Conservation (phyloP, 2,329 filamentous ascomycete species). For the Bipolaris oryzae region DNA sequence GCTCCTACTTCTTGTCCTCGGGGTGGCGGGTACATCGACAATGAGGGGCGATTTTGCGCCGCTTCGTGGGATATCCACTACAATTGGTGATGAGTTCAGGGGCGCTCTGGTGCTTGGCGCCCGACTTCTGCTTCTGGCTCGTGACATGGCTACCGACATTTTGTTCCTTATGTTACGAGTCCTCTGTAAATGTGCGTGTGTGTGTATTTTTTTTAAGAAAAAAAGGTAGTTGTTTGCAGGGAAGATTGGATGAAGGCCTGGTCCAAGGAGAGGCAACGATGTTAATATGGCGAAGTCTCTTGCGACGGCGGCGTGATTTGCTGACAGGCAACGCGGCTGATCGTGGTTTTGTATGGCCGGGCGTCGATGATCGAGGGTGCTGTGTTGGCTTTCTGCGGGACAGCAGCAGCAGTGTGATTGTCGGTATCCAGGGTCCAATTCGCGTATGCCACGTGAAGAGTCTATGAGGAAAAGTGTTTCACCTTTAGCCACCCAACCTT, state of each 20-base stretch:
- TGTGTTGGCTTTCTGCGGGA: slow-evolving; percentile 14
- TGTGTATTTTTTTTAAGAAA: slow-evolving; percentile 13
- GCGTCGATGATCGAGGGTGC: slow-evolving; percentile 13
- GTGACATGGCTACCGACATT: slow-evolving; percentile 38
- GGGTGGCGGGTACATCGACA: slow-evolving; percentile 33
- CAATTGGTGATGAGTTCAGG: slow-evolving; percentile 31
- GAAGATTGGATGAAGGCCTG: slow-evolving; percentile 27
- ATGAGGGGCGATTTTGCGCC: slow-evolving; percentile 38
- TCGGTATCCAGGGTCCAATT: slow-evolving; percentile 10
- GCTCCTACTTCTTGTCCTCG: slow-evolving; percentile 35
- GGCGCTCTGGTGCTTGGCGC: slow-evolving; percentile 36
- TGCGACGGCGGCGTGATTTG: slow-evolving; percentile 17
- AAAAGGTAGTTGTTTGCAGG: slow-evolving; percentile 27
- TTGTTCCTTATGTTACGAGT: slow-evolving; percentile 19
- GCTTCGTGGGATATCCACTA: slow-evolving; percentile 30
- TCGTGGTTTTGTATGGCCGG: slow-evolving; percentile 7
- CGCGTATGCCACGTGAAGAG: slow-evolving; percentile 10
- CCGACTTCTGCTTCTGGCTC: slow-evolving; percentile 38
- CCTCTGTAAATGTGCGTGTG: slow-evolving; percentile 20
- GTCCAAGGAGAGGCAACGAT: slow-evolving; percentile 30
- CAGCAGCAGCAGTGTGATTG: slow-evolving; percentile 5
- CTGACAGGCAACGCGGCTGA: slow-evolving; percentile 17
- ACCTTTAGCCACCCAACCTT: slow-evolving; percentile 4
- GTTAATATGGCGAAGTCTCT: slow-evolving; percentile 28
- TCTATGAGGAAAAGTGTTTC: slow-evolving; percentile 9